Evolutionary conservation across 257 asterid genomes (phyloP).

Genomic region (Solanum tarapatanum): DNA sequence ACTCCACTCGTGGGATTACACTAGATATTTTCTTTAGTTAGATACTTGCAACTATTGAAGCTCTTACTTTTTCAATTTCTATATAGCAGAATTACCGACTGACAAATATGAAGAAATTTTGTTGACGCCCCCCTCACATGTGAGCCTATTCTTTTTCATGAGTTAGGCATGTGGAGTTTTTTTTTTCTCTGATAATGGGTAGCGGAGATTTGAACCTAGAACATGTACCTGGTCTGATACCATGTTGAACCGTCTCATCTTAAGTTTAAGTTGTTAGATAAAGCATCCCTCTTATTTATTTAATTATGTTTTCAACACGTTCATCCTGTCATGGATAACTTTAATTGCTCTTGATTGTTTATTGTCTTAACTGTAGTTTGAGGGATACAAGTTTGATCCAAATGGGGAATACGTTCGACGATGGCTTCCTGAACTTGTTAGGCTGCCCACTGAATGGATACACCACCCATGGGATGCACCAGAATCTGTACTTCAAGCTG

Average conservation of each 20-base stretch:
- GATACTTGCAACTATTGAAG: background rate
- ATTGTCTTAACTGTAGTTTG: conserved; percentile 34
- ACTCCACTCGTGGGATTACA: background rate
- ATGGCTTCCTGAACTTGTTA: conserved; percentile 91
- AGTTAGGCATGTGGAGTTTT: background rate
- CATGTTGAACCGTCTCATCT: background rate
- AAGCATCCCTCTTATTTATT: background rate
- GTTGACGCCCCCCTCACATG: background rate
- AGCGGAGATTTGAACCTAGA: background rate
- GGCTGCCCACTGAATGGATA: conserved; percentile 90
- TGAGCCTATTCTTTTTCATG: background rate
- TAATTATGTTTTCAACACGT: background rate
- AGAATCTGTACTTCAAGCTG: conserved; percentile 79
- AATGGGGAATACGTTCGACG: conserved; percentile 88
- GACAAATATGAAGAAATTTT: background rate
- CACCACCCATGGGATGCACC: conserved; percentile 96
- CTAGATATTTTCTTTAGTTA: background rate
- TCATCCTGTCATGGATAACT: background rate
- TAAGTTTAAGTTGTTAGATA: background rate
- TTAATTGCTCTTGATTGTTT: background rate
- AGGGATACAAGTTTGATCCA: conserved; percentile 82
- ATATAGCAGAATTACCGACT: background rate
- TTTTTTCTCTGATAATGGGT: background rate
- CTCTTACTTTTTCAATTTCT: background rate
- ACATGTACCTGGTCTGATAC: background rate